These are phyloP conservation scores for Coniochaeta sp. DNA, from an alignment of 2,329 filamentous ascomycete species.

Conservation along the genomic window DNA sequence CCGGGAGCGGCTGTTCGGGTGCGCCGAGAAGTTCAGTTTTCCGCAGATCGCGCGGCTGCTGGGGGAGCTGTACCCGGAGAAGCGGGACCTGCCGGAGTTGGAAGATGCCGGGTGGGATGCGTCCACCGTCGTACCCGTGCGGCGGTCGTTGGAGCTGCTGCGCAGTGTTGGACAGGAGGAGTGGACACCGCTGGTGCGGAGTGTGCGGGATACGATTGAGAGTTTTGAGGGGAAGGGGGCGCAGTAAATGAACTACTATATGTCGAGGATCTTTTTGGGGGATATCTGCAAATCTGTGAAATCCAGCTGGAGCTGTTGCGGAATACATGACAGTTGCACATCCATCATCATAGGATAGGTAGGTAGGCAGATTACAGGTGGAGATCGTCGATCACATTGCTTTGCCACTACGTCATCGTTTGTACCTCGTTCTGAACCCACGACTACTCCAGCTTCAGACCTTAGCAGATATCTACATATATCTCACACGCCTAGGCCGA, in stretches of 20 bases:
- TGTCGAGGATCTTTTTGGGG: no score
- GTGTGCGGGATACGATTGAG: slow-evolving; percentile 17
- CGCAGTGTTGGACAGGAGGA: slow-evolving; percentile 15
- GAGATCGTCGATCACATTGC: not conserved
- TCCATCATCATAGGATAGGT: not conserved
- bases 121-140: slow-evolving; percentile 21
- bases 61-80: slow-evolving; percentile 18
- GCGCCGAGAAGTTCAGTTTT: slow-evolving; percentile 22
- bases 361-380: not conserved
- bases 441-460: not conserved
- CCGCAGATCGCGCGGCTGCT: slow-evolving; percentile 19
- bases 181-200: slow-evolving; percentile 24
- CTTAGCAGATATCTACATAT: no score
- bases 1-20: slow-evolving; percentile 22
- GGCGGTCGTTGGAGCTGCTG: slow-evolving; percentile 17
- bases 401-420: not conserved
- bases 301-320: no score
- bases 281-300: no score
- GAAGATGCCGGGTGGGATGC: slow-evolving; percentile 20
- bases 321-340: no score
- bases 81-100: slow-evolving; percentile 14
- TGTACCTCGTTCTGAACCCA: not conserved
- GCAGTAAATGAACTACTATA: not conserved
- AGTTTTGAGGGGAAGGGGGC: slow-evolving; percentile 8
- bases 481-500: no score